These are phyloP conservation scores for Testicularia cyperi DNA, from an alignment of 1,284 basidiomycete genomes.

Conservation along the genomic window DNA sequence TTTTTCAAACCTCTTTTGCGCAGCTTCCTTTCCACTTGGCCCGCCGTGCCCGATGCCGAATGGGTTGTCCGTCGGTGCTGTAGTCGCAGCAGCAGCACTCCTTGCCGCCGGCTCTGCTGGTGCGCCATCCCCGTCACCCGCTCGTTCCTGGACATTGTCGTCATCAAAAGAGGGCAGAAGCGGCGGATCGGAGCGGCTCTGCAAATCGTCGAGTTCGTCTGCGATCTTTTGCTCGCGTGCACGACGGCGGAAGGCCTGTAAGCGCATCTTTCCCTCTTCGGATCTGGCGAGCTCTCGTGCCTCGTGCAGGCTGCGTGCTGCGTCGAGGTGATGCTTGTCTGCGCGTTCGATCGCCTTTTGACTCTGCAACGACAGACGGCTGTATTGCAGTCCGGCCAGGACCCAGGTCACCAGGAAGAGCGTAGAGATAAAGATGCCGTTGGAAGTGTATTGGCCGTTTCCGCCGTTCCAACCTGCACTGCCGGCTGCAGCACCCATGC, in stretches of 20 bases:
- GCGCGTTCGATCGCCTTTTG: slow-evolving; percentile 26
- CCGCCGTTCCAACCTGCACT: slow-evolving; percentile 23
- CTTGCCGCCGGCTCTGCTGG: too few species aligned
- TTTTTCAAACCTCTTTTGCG: slow-evolving; percentile 10
- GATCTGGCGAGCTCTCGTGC: slow-evolving; percentile 20
- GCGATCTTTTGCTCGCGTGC: slow-evolving; percentile 17
- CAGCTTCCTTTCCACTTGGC: slow-evolving; percentile 29
- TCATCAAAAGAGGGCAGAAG: too few species aligned
- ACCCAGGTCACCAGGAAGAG: slow-evolving; percentile 37
- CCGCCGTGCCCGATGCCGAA: slow-evolving; percentile 34
- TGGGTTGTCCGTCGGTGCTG: background rate
- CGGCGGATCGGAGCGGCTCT: too few species aligned
- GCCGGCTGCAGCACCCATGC: background rate
- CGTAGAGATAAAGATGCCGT: slow-evolving; percentile 27
- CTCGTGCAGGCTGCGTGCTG: slow-evolving; percentile 10
- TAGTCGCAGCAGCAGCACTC: too few species aligned
- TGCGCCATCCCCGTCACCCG: too few species aligned
- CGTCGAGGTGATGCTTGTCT: slow-evolving; percentile 17
- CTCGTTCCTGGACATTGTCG: too few species aligned
- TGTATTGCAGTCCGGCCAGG: slow-evolving; percentile 31
- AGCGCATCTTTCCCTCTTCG: slow-evolving; percentile 16
- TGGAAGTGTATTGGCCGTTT: slow-evolving; percentile 17
- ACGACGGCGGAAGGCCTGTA: slow-evolving; percentile 10
- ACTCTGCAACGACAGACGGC: slow-evolving; percentile 16
- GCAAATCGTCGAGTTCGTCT: slow-evolving; percentile 1